Percentiles rank a stretch among this genome's conserved stretches.
Evolutionary conservation across 1,284 basidiomycete genomes (phyloP).

Genomic region (Puccinia novopanici): DNA sequence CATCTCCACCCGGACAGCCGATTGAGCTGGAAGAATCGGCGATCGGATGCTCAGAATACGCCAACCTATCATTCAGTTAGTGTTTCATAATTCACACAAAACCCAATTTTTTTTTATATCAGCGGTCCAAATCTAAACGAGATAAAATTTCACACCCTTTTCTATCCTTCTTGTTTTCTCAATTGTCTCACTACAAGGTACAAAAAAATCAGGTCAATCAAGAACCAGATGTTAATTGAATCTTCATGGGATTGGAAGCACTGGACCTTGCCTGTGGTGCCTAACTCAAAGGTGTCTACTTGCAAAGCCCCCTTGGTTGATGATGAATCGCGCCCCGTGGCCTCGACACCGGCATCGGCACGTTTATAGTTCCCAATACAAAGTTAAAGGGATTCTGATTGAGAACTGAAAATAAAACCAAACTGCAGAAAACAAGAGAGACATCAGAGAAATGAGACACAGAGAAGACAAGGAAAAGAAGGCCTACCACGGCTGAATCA

Average conservation of each 20-base stretch:
- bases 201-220: slow-evolving; percentile 36
- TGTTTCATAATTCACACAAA: not conserved
- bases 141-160: not conserved
- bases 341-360: not conserved
- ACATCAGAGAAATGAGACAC: no score
- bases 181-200: slow-evolving; percentile 41
- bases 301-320: not conserved
- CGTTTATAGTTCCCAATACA: no score
- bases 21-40: slow-evolving; percentile 67
- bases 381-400: no score
- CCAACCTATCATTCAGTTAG: slow-evolving; percentile 80
- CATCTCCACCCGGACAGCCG: slow-evolving; percentile 65
- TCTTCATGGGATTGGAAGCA: slow-evolving; percentile 16
- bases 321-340: not conserved
- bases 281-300: slow-evolving; percentile 3
- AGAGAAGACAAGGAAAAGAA: no score
- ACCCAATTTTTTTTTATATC: not conserved
- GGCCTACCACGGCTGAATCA: no score
- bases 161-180: not conserved
- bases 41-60: slow-evolving; percentile 93
- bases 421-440: no score
- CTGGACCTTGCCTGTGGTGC: slow-evolving; percentile 32
- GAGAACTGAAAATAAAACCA: no score
- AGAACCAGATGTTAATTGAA: slow-evolving; percentile 31
- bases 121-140: not conserved